A percentile compares a stretch with the other conserved stretches of the same genome.
Conservation (phyloP, 495 filamentous ascomycete species). For the Lasiosphaeriaceae sp. region DNA sequence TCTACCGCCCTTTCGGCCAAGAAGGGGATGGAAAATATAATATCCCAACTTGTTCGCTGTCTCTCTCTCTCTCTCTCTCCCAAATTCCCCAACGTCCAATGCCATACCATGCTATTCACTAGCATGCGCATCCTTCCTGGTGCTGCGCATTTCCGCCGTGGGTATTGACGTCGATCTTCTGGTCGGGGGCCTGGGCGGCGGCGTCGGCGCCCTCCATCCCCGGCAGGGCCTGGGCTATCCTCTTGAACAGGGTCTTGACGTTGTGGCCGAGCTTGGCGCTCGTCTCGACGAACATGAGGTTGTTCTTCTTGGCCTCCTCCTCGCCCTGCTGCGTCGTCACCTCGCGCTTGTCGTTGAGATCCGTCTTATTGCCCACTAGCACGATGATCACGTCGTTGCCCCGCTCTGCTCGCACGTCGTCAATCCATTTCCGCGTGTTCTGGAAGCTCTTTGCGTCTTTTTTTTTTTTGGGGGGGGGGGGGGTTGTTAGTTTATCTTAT, state of each 20-base stretch:
- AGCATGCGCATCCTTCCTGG: slow-evolving; percentile 84
- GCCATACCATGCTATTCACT: too few species aligned
- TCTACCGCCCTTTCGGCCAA: too few species aligned
- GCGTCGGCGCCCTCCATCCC: slow-evolving; percentile 90
- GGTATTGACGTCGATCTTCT: slow-evolving; percentile 94
- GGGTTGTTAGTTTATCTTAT: slow-evolving; percentile 5
- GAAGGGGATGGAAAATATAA: too few species aligned
- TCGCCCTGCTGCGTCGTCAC: slow-evolving; percentile 93
- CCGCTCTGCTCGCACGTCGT: slow-evolving; percentile 93
- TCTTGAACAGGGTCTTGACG: slow-evolving; percentile 92
- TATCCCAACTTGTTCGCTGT: too few species aligned
- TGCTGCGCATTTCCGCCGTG: slow-evolving; percentile 58
- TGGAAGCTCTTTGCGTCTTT: slow-evolving; percentile 86
- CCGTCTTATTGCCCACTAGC: slow-evolving; percentile 97
- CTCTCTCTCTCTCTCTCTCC: too few species aligned
- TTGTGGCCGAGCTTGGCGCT: slow-evolving; percentile 98
- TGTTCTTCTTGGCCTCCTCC: slow-evolving; percentile 96
- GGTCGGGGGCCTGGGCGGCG: slow-evolving; percentile 57
- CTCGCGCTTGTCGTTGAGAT: slow-evolving; percentile 94
- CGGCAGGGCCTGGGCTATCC: slow-evolving; percentile 94
- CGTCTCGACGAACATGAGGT: slow-evolving; percentile 97
- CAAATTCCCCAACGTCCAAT: too few species aligned
- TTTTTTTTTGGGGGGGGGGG: too few species aligned
- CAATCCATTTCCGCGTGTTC: slow-evolving; percentile 98
- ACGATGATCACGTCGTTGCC: slow-evolving; percentile 99